phyloP scores from a whole-genome alignment of 2,329 filamentous ascomycete species.

The Pseudogymnoascus sp. region DNA sequence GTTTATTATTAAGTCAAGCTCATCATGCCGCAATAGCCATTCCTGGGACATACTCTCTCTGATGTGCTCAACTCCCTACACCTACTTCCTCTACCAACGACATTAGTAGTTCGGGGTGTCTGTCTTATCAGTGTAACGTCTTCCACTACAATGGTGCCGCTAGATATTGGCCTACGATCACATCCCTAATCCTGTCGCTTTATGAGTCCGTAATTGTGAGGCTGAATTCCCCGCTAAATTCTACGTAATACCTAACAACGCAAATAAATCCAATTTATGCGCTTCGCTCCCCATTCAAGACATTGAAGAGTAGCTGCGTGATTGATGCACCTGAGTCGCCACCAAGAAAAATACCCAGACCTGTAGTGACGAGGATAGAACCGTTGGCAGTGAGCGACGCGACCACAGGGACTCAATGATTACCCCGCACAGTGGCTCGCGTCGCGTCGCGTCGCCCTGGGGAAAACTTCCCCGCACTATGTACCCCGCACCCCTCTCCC shows the following conservation, averaged over 20 bases:
- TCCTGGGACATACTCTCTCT: not conserved
- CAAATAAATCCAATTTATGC: slow-evolving; percentile 20
- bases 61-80: not conserved
- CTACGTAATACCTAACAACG: slow-evolving; percentile 21
- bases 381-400: not conserved
- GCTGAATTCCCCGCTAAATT: not conserved
- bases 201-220: no score
- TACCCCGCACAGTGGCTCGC: not conserved
- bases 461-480: not conserved
- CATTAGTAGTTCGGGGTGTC: not conserved
- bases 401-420: not conserved
- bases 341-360: not conserved
- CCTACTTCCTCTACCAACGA: not conserved
- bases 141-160: slow-evolving; percentile 18
- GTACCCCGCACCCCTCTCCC: not conserved
- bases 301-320: slow-evolving; percentile 10
- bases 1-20: not conserved
- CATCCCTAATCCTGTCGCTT: no score
- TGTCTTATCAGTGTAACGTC: slow-evolving; percentile 13
- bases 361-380: not conserved
- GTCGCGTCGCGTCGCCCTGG: not conserved
- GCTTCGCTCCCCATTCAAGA: slow-evolving; percentile 23
- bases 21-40: not conserved
- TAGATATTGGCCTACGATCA: not conserved
- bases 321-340: not conserved